These are phyloP conservation scores for Penicillium verhagenii DNA, from an alignment of 495 filamentous ascomycete genomes.

Conservation along the genomic window DNA sequence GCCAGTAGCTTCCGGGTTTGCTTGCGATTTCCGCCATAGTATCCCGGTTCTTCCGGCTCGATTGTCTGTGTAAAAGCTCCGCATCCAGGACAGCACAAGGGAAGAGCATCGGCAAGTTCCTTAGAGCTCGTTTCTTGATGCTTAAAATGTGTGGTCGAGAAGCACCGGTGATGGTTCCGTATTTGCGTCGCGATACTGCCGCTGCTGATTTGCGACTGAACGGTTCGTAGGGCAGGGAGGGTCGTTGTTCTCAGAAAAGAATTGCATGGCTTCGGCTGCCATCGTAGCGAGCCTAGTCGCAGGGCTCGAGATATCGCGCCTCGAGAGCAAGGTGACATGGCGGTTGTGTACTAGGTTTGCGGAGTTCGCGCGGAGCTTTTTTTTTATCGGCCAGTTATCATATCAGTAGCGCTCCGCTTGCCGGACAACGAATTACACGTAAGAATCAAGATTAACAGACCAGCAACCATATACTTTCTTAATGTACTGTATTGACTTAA, in stretches of 20 bases:
- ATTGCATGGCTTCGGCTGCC: neutral
- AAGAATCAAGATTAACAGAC: neutral
- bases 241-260: neutral
- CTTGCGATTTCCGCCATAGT: slow-evolving; percentile 62
- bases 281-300: slow-evolving; percentile 3
- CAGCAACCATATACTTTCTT: neutral
- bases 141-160: slow-evolving; percentile 19
- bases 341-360: slow-evolving; percentile 15
- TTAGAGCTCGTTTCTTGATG: slow-evolving; percentile 4
- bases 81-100: slow-evolving; percentile 74
- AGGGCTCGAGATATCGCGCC: slow-evolving; percentile 24
- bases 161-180: slow-evolving; percentile 14
- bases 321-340: slow-evolving; percentile 35
- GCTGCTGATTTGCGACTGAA: neutral
- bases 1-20: slow-evolving; percentile 35
- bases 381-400: neutral
- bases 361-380: slow-evolving; percentile 24
- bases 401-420: neutral
- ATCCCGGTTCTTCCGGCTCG: slow-evolving; percentile 70
- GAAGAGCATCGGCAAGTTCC: slow-evolving; percentile 21
- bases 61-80: slow-evolving; percentile 78
- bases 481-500: neutral
- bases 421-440: neutral
- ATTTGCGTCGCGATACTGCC: neutral
- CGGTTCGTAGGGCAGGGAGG: neutral